Evolutionary conservation across 2,329 filamentous ascomycete genomes (phyloP).

Genomic region (Xylaria sp.): DNA sequence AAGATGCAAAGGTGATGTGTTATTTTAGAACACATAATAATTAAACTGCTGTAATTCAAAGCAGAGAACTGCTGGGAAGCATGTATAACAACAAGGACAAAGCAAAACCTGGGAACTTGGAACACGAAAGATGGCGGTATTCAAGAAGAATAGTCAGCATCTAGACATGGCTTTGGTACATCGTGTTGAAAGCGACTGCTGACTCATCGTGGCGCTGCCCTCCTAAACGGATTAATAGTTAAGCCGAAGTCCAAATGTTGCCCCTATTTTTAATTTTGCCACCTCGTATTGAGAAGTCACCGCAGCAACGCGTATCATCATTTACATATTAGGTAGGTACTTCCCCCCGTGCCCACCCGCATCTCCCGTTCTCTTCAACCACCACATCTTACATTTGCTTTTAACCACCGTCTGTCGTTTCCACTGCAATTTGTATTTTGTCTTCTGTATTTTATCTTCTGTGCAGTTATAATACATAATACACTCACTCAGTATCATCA

Average conservation of each 20-base stretch:
- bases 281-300: constrained; percentile 25
- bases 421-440: constrained; percentile 2
- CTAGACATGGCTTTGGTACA: too few relatives aligned
- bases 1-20: too few relatives aligned
- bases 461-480: constrained; percentile 21
- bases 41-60: too few relatives aligned
- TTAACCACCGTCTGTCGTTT: constrained; percentile 9
- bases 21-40: too few relatives aligned
- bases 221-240: constrained; percentile 11
- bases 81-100: too few relatives aligned
- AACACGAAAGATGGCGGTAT: too few relatives aligned
- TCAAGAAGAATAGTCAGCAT: too few relatives aligned
- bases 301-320: constrained; percentile 14
- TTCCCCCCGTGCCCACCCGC: background rate
- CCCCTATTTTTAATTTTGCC: constrained; percentile 7
- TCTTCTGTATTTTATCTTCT: constrained; percentile 13
- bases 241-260: background rate
- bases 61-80: too few relatives aligned
- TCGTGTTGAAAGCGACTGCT: background rate
- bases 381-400: background rate
- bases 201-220: constrained; percentile 3
- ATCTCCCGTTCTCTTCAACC: background rate
- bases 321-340: constrained; percentile 3
- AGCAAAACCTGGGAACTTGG: too few relatives aligned
- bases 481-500: constrained; percentile 24